These are phyloP conservation scores for Melampsora medusae DNA, from an alignment of 1,284 basidiomycete species.

Conservation along the genomic window DNA sequence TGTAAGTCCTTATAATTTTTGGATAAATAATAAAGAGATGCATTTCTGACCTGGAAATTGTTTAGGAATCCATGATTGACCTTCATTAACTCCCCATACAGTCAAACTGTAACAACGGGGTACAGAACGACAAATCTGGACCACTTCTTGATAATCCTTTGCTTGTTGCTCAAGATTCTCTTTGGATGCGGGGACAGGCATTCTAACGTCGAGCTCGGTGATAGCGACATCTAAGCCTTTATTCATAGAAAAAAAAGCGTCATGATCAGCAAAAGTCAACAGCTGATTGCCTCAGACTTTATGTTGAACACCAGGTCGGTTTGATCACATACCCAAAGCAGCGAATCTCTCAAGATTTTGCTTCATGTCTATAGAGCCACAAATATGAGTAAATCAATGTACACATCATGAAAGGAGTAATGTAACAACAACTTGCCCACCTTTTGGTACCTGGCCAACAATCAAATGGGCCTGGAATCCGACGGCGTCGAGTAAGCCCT, in stretches of 20 bases:
- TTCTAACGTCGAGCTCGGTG: conserved; percentile 3
- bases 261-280: too few species aligned
- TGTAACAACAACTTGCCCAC: background rate
- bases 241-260: too few species aligned
- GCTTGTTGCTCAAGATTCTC: background rate
- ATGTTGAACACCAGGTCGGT: too few species aligned
- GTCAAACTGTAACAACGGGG: background rate
- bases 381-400: background rate
- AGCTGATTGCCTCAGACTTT: too few species aligned
- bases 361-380: background rate
- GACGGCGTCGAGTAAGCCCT: background rate
- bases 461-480: background rate
- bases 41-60: background rate
- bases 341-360: background rate
- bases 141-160: background rate
- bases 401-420: too few species aligned
- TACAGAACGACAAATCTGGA: background rate
- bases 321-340: background rate
- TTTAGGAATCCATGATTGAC: conserved; percentile 14
- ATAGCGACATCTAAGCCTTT: conserved; percentile 11
- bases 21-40: too few species aligned
- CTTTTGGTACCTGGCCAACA: background rate
- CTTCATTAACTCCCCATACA: background rate
- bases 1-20: too few species aligned
- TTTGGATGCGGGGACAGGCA: background rate